Base-by-base conservation (phyloP, 2,329 filamentous ascomycete species). In the Calonectria fujianensis region DNA sequence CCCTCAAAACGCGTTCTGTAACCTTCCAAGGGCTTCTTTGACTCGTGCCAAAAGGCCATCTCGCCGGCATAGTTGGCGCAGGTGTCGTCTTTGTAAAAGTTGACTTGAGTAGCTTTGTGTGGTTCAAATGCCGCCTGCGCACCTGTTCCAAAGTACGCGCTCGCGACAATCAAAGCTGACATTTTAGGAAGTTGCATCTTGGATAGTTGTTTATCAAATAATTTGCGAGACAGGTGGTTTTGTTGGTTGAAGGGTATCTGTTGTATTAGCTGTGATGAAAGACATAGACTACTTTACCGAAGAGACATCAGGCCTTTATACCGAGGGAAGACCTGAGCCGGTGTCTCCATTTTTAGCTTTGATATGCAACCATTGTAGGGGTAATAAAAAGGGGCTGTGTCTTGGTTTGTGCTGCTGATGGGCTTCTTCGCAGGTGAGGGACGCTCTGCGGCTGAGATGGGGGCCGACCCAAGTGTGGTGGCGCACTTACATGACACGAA, bases 101-200 rank as follows among this genome's bases (percentile, higher is more conserved):
- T 63, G 59, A 63, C 37, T 45, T 63, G 59, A 2, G 35, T 18
- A 14, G n/a, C 35, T 39, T 45, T 63, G 24, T 39, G 14, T 18
- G 32, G 37, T 20, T 41, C 59, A 8, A 41, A 63, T 27, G 13
- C 7, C 14, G 59, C 59, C 37, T 63, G 59, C 13, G 39, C 59
- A 29, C 59, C 59, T 39, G 37, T 63, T 29, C 59, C 37, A 2
- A 63, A 37, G 24, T 63, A 63, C 24, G 59, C 59, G 35, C 59
- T 45, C 8, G 27, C 35, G 16, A 29, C 37, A 45, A 63, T 24
- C 7, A 63, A 14, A 18, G 59, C 35, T 24, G 59, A 45, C 6
- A 63, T 41, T 27, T 24, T 41, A 1, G 59, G 27, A n/a, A 29
- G 37, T 7, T 63, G 37, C 59, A 63, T 63, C 13, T 31, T 45